These are phyloP conservation scores for Calocera viscosa DNA, from an alignment of 768 basidiomycete species.

Conservation along the genomic window DNA sequence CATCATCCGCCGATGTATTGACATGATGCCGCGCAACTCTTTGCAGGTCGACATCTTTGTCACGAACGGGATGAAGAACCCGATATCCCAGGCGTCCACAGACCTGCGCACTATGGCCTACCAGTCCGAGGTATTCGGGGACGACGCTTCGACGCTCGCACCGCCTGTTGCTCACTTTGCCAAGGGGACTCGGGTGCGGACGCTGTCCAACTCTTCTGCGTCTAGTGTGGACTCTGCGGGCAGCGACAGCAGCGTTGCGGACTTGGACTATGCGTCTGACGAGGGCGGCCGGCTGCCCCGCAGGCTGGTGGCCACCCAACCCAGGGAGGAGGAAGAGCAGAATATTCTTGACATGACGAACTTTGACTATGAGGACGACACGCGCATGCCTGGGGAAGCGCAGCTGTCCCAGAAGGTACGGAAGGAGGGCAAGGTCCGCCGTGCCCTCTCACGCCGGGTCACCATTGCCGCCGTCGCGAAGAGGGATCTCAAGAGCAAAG, in stretches of 20 bases:
- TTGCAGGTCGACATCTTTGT: constrained; percentile 65
- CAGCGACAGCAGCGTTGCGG: constrained; percentile 16
- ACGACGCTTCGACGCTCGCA: constrained; percentile 23
- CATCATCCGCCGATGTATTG: constrained; percentile 47
- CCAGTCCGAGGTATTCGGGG: constrained; percentile 7
- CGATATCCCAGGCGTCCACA: constrained; percentile 28
- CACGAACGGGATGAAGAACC: constrained; percentile 31
- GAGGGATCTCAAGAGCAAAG: not conserved
- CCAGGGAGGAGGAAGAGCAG: constrained; percentile 32
- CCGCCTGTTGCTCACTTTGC: constrained; percentile 30
- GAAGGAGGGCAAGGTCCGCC: constrained; percentile 49
- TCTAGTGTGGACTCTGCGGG: constrained; percentile 13
- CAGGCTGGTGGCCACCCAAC: constrained; percentile 16
- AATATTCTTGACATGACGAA: constrained; percentile 57
- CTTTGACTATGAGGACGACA: constrained; percentile 64
- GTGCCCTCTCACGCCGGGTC: constrained; percentile 34
- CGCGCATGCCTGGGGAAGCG: constrained; percentile 43
- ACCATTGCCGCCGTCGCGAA: not conserved
- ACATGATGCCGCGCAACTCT: constrained; percentile 36
- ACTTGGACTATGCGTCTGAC: constrained; percentile 17
- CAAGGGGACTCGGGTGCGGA: constrained; percentile 11
- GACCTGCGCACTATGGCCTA: constrained; percentile 7
- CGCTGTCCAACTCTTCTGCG: constrained; percentile 14
- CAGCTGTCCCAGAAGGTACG: constrained; percentile 40
- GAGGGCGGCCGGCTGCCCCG: not conserved